Base-by-base conservation (phyloP, 768 basidiomycete genomes). In the Cubamyces sp. region DNA sequence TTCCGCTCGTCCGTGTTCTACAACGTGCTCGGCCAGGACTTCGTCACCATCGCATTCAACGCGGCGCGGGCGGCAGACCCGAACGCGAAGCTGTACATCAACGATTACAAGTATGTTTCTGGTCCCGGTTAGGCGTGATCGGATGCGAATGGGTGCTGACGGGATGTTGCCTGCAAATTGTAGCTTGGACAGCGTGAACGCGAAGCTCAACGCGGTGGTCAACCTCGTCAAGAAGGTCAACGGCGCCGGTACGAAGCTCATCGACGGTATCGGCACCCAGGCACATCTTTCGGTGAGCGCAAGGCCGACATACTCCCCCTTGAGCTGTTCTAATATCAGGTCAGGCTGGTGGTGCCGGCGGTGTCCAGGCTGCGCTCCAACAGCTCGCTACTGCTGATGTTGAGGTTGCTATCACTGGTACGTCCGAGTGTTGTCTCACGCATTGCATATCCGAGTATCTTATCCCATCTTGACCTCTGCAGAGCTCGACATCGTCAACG, bases 221-320 rank as follows among this genome's bases (percentile, higher is more conserved):
- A 70, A 71, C 52, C 73, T 82, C 34, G 77, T 82, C 58, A 79
- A 78, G 61, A 68, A 76, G 23, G 66, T 79, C 65, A 82, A 81
- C 70, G 66, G 74, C 48, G 70, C 67, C 42, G 70, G 73, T 39
- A 64, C 64, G 14, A 74, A 75, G 60, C 66, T 79, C 52, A 81
- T 83, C 67, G 81, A 83, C 59, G 82, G 80, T 62, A 77, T 82
- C 63, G 81, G 81, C 51, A 79, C 81, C 16, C 81, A 82, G 63
- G 75, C 74, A 66, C 82, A 83, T 66, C 68, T 57, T 73, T 75
- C 64, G 19, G 73, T 70, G 18, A 49, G 58, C 49, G 8, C 7
- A 19, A 9, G 9, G 1, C 16, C 19, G 16, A 39, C 37, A 2
- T 15, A 14, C 30, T 25, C 19, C 6, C 15, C 1, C 5, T 6